Evolutionary conservation across 805 yeast genomes (phyloP).

Genomic region (Metschnikowia lunata): DNA sequence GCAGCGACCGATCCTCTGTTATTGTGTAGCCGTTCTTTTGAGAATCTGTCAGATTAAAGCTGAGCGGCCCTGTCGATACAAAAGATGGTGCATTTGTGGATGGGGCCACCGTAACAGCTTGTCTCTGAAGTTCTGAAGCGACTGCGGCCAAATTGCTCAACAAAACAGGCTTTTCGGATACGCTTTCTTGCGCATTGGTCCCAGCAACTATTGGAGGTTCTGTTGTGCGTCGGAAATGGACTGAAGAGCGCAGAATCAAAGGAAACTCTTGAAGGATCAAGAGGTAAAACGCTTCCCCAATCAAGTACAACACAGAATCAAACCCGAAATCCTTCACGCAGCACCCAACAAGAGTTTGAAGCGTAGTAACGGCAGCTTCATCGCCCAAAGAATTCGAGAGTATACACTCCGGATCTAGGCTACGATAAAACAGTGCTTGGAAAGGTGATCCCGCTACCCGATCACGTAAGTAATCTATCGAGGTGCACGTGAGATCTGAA

Average conservation of each 20-base stretch:
- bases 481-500: conserved; percentile 47
- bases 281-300: conserved; percentile 66
- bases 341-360: conserved; percentile 61
- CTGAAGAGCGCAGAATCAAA: conserved; percentile 42
- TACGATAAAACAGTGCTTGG: conserved; percentile 43
- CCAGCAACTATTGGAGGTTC: not conserved
- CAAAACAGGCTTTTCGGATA: conserved; percentile 2
- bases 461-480: conserved; percentile 47
- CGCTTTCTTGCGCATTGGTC: not conserved
- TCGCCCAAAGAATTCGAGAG: conserved; percentile 38
- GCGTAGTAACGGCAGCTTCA: conserved; percentile 49
- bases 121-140: conserved; percentile 25
- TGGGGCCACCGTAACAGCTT: not conserved
- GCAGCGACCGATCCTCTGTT: no score
- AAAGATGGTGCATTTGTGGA: not conserved
- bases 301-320: conserved; percentile 57
- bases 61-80: not conserved
- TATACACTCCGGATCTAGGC: conserved; percentile 40
- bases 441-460: conserved; percentile 41
- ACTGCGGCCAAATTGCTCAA: conserved; percentile 29
- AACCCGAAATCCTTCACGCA: conserved; percentile 79
- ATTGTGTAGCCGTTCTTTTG: not conserved
- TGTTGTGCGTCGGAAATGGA: conserved; percentile 21
- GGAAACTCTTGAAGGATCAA: conserved; percentile 63
- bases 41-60: no score